These are phyloP conservation scores for Toxoplasma gondii DNA, from an alignment of 169 alveolate genomes.

Conservation along the genomic window DNA sequence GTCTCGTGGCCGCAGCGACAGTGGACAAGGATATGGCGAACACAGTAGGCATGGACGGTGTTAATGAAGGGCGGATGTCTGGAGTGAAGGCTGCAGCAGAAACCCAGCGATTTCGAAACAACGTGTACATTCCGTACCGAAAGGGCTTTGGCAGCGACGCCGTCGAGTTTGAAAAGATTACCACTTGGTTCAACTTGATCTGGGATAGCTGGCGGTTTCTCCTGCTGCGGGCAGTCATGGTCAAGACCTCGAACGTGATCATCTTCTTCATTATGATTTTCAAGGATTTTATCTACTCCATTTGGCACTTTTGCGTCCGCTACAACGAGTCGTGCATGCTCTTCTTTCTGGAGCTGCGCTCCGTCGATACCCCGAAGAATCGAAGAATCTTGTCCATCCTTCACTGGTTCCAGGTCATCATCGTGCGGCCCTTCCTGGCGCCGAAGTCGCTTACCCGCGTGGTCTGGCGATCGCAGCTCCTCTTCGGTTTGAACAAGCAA, in stretches of 20 bases:
- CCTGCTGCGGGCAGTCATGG: conserved; percentile 56
- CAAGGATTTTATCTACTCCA: conserved; percentile 56
- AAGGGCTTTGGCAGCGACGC: conserved; percentile 63
- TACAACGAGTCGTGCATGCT: conserved; percentile 13
- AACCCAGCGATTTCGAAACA: background rate
- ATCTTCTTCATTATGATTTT: conserved; percentile 62
- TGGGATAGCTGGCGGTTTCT: conserved; percentile 67
- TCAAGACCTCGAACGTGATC: conserved; percentile 59
- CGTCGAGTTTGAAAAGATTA: conserved; percentile 58
- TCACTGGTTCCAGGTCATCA: conserved; percentile 35
- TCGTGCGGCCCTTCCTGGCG: conserved; percentile 57
- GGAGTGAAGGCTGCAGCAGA: background rate
- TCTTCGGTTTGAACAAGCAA: conserved; percentile 62
- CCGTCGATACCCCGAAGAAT: background rate
- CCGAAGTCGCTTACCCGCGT: conserved; percentile 42
- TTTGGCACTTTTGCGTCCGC: conserved; percentile 57
- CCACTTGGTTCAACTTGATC: conserved; percentile 54
- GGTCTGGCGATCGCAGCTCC: conserved; percentile 58
- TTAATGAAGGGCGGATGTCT: background rate
- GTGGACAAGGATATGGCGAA: background rate
- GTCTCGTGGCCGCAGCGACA: background rate
- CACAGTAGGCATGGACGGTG: background rate
- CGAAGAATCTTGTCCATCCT: background rate
- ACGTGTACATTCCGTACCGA: background rate
- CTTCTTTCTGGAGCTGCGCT: conserved; percentile 2